These are phyloP conservation scores for Ascochyta fabae DNA, from an alignment of 2,329 filamentous ascomycete genomes.

Conservation along the genomic window DNA sequence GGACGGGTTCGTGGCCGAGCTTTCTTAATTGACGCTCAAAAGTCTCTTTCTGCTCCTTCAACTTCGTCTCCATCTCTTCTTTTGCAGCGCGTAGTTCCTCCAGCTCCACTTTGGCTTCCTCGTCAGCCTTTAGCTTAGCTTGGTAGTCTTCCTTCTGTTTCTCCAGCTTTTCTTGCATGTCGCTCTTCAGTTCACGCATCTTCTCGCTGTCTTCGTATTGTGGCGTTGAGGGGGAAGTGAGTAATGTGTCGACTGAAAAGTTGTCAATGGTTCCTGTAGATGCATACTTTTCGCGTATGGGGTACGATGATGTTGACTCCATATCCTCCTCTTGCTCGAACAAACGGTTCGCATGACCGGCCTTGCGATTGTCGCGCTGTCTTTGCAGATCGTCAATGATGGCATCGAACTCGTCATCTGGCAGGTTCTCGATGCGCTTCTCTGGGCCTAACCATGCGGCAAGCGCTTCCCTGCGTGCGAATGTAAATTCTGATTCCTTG, in stretches of 20 bases:
- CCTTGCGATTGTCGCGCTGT: slow-evolving; percentile 82
- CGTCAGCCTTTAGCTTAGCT: slow-evolving; percentile 76
- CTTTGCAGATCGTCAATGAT: slow-evolving; percentile 93
- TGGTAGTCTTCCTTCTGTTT: slow-evolving; percentile 84
- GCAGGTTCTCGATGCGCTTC: slow-evolving; percentile 87
- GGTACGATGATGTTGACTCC: slow-evolving; percentile 87
- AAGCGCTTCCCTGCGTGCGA: slow-evolving; percentile 91
- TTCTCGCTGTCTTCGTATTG: slow-evolving; percentile 79
- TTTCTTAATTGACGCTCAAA: slow-evolving; percentile 86
- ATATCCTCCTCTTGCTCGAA: slow-evolving; percentile 78
- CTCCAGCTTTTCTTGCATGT: slow-evolving; percentile 83
- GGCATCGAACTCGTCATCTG: slow-evolving; percentile 91
- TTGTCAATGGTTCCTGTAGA: slow-evolving; percentile 95
- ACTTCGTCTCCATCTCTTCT: slow-evolving; percentile 84
- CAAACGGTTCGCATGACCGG: slow-evolving; percentile 60
- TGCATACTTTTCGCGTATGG: slow-evolving; percentile 91
- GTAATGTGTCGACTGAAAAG: slow-evolving; percentile 89
- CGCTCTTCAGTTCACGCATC: slow-evolving; percentile 76
- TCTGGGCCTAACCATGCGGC: slow-evolving; percentile 87
- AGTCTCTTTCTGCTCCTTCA: slow-evolving; percentile 81
- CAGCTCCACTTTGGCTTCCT: slow-evolving; percentile 77
- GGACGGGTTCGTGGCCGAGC: slow-evolving; percentile 59
- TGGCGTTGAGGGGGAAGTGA: slow-evolving; percentile 94
- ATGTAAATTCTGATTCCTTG: slow-evolving; percentile 91
- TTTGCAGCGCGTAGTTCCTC: slow-evolving; percentile 82